Conservation (phyloP, 2,329 filamentous ascomycete genomes). For the Pseudocercospora cruenta region DNA sequence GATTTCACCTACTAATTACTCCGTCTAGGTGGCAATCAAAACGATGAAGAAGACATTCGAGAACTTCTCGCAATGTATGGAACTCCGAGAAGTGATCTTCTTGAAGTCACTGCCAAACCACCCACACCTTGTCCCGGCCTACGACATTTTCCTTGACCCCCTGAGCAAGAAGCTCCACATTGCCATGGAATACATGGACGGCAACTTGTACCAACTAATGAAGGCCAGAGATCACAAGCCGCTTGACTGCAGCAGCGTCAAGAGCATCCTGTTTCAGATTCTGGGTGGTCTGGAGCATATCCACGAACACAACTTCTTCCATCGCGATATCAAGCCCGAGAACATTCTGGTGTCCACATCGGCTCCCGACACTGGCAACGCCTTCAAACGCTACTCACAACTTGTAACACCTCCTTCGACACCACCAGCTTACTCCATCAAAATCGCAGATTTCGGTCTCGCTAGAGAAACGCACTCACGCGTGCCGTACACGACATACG, state of each 20-base stretch:
- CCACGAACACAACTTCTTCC: constrained; percentile 95
- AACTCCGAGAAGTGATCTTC: constrained; percentile 96
- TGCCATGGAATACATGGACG: constrained; percentile 99
- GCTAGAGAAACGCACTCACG: constrained; percentile 98
- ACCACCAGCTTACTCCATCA: constrained; percentile 90
- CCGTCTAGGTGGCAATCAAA: constrained; percentile 86
- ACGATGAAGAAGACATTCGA: constrained; percentile 99
- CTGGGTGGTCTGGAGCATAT: constrained; percentile 96
- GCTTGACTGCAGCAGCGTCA: constrained; percentile 86
- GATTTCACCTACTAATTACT: constrained; percentile 15
- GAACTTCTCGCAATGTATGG: constrained; percentile 84
- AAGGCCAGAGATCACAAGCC: constrained; percentile 95
- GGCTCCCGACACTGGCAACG: constrained; percentile 76
- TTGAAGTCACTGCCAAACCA: constrained; percentile 85
- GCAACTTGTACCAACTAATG: constrained; percentile 98
- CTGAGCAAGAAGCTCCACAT: constrained; percentile 97
- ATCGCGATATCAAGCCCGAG: constrained; percentile 98
- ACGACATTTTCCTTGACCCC: constrained; percentile 97
- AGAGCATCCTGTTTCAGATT: constrained; percentile 97
- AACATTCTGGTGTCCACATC: constrained; percentile 97
- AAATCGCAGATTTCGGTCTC: constrained; percentile 97
- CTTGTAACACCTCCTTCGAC: constrained; percentile 94
- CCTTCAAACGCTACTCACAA: constrained; percentile 90
- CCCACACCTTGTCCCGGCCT: constrained; percentile 89
- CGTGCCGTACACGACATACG: constrained; percentile 95